Percentiles rank a stretch among this genome's conserved stretches.
Conservation (phyloP, 2,329 filamentous ascomycete genomes). For the Monosporascus sp. region DNA sequence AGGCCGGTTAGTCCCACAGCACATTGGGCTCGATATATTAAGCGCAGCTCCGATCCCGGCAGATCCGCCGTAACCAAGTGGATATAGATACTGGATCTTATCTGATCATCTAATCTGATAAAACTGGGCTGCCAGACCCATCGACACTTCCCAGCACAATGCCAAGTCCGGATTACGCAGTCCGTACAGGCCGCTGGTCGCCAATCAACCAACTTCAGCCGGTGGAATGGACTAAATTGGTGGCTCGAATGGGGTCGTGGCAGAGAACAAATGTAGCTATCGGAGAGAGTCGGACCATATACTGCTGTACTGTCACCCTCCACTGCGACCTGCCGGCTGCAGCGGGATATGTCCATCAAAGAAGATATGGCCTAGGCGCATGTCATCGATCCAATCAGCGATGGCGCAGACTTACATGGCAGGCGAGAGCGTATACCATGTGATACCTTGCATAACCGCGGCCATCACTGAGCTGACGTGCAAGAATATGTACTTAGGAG, state of each 20-base stretch:
- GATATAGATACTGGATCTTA: background rate
- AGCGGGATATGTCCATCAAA: background rate
- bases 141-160: background rate
- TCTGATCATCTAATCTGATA: slow-evolving; percentile 1
- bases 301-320: background rate
- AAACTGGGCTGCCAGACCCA: background rate
- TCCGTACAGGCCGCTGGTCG: background rate
- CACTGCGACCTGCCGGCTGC: background rate
- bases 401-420: background rate
- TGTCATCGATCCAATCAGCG: background rate
- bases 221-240: background rate
- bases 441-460: background rate
- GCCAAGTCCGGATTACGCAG: background rate
- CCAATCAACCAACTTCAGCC: background rate
- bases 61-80: background rate
- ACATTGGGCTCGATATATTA: background rate
- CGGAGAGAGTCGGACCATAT: background rate
- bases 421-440: background rate
- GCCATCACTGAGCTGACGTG: background rate
- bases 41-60: background rate
- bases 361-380: background rate
- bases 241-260: background rate
- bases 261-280: background rate
- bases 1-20: background rate
- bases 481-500: background rate